Conservation (phyloP, 2,329 filamentous ascomycete species). For the Ophiostoma australiae region DNA sequence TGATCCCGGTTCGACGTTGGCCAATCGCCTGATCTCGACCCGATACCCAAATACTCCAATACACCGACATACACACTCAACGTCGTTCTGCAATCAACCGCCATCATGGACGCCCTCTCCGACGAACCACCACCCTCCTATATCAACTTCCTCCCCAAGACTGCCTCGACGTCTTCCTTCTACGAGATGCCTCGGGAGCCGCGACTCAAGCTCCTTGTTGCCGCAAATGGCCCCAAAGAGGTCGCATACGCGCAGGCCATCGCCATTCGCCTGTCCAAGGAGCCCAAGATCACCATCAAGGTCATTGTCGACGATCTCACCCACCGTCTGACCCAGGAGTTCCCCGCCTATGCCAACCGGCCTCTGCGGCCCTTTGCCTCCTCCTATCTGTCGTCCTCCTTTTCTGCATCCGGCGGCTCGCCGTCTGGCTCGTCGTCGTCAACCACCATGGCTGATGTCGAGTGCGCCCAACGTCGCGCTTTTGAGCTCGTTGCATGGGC, state of each 20-base stretch:
- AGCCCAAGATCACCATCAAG: slow-evolving; percentile 55
- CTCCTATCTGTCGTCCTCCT: slow-evolving; percentile 13
- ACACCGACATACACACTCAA: not conserved
- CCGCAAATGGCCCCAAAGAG: slow-evolving; percentile 60
- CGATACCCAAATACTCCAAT: not conserved
- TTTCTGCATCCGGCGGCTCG: not conserved
- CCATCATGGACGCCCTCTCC: slow-evolving; percentile 23
- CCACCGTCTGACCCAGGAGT: slow-evolving; percentile 57
- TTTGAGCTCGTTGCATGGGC: slow-evolving; percentile 79
- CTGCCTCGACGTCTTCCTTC: slow-evolving; percentile 26
- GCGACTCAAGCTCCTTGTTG: slow-evolving; percentile 57
- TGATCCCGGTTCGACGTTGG: slow-evolving; percentile 8
- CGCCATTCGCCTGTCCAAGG: slow-evolving; percentile 62
- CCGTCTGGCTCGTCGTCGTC: not conserved
- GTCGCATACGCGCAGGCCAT: slow-evolving; percentile 62
- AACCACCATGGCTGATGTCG: slow-evolving; percentile 39
- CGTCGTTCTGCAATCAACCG: not conserved
- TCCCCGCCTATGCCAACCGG: slow-evolving; percentile 55
- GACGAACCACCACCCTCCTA: slow-evolving; percentile 28
- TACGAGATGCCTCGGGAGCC: slow-evolving; percentile 31
- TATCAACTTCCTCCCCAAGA: slow-evolving; percentile 27
- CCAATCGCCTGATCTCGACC: slow-evolving; percentile 12
- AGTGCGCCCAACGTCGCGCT: slow-evolving; percentile 50
- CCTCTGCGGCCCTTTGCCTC: slow-evolving; percentile 33
- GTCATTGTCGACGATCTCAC: slow-evolving; percentile 63